Conservation (phyloP, 371 early-diverging fungal species). For the Sporodiniella umbellata region DNA sequence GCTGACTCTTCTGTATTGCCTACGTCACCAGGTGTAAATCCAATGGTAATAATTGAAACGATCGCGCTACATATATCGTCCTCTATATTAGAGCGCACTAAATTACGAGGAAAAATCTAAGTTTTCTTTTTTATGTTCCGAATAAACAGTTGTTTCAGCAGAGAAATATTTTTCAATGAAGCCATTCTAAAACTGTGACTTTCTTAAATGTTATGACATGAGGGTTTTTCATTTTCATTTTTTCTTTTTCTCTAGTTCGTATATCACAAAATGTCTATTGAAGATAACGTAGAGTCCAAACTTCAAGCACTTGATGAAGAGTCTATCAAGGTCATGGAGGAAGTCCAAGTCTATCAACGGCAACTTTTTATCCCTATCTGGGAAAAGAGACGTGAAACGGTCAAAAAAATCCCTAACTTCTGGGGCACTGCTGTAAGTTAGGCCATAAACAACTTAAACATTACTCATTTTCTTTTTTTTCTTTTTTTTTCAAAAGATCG, state of each 20-base stretch:
- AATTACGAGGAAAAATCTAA: too few relatives aligned
- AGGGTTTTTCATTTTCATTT: too few relatives aligned
- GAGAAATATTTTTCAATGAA: too few relatives aligned
- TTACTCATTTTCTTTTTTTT: not conserved
- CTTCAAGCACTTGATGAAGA: slow-evolving; percentile 39
- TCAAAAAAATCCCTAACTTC: slow-evolving; percentile 55
- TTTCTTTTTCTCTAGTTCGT: too few relatives aligned
- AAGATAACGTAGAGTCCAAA: slow-evolving; percentile 29
- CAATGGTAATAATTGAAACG: slow-evolving; percentile 65
- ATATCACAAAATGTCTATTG: slow-evolving; percentile 41
- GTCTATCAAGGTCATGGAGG: slow-evolving; percentile 26
- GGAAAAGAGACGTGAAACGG: slow-evolving; percentile 55
- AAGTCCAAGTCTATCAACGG: slow-evolving; percentile 36
- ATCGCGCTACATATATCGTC: slow-evolving; percentile 37
- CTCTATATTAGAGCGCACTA: too few relatives aligned
- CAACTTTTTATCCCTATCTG: slow-evolving; percentile 52
- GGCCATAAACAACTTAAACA: too few relatives aligned
- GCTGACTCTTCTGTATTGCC: slow-evolving; percentile 77
- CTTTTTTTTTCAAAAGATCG: slow-evolving; percentile 16
- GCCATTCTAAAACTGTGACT: too few relatives aligned
- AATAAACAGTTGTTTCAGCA: too few relatives aligned
- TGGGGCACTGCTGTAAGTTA: slow-evolving; percentile 49
- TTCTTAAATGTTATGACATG: too few relatives aligned
- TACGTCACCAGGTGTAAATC: slow-evolving; percentile 72
- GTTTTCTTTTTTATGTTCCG: too few relatives aligned